A percentile compares a stretch with the other conserved stretches of the same genome.
These are phyloP conservation scores for Fusarium bactridioides DNA, from an alignment of 2,329 filamentous ascomycete species.

Conservation along the genomic window DNA sequence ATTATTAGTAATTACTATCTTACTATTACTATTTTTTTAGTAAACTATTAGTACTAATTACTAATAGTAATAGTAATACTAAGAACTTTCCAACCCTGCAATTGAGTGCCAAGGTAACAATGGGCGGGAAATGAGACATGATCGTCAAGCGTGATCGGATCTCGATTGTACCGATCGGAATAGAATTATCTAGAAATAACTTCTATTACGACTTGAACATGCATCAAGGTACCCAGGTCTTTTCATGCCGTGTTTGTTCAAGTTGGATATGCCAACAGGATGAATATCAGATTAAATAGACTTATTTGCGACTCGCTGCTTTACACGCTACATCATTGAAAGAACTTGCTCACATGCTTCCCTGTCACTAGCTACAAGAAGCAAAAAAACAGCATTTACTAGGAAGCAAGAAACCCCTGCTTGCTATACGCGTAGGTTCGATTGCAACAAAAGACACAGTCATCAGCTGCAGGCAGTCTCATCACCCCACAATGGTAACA, in stretches of 20 bases:
- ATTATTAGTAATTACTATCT: background rate
- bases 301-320: background rate
- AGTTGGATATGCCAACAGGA: background rate
- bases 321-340: background rate
- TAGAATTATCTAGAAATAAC: background rate
- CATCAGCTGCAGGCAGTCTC: background rate
- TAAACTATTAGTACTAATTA: too few species aligned
- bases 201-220: background rate
- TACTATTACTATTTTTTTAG: too few species aligned
- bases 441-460: background rate
- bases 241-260: background rate
- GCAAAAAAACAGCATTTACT: background rate
- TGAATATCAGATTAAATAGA: background rate
- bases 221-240: background rate
- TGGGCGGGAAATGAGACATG: background rate
- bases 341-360: background rate
- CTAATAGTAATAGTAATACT: too few species aligned
- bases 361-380: background rate
- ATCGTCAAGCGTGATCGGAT: constrained; percentile 27
- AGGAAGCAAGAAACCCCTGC: background rate
- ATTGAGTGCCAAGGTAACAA: constrained; percentile 1
- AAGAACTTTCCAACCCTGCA: too few species aligned
- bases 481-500: background rate
- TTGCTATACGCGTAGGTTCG: background rate
- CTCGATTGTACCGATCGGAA: constrained; percentile 30